phyloP scores from a whole-genome alignment of 495 filamentous ascomycete species.

The Penicillium lividum region DNA sequence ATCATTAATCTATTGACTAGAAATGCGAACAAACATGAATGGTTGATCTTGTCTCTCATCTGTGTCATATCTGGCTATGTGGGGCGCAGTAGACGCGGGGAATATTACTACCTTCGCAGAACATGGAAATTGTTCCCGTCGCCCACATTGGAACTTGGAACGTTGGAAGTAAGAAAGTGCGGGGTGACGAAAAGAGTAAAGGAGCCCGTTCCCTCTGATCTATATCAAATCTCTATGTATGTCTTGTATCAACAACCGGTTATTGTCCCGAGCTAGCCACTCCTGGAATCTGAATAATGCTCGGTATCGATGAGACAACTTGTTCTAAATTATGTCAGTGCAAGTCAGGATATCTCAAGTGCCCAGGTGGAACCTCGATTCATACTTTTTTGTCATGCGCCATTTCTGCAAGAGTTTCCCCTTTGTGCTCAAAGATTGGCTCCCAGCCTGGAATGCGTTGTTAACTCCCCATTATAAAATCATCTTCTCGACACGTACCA shows the following conservation, averaged over 20 bases:
- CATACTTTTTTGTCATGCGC: constrained; percentile 66
- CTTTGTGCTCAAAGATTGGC: constrained; percentile 84
- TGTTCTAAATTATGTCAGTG: constrained; percentile 54
- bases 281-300: constrained; percentile 74
- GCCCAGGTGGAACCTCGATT: background rate
- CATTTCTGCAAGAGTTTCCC: constrained; percentile 93
- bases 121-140: constrained; percentile 14
- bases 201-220: background rate
- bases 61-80: background rate
- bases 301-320: constrained; percentile 76
- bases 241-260: background rate
- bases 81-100: constrained; percentile 18
- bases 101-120: constrained; percentile 17
- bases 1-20: background rate
- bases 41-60: background rate
- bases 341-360: constrained; percentile 10
- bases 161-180: background rate
- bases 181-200: background rate
- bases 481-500: constrained; percentile 44
- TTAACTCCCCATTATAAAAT: background rate
- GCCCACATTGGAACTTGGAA: too few relatives aligned
- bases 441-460: constrained; percentile 70
- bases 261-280: constrained; percentile 55
- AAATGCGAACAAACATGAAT: background rate
- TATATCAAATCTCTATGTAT: background rate